Evolutionary conservation across 768 basidiomycete species (phyloP).

Genomic region (Coprinopsis marcescibilis): DNA sequence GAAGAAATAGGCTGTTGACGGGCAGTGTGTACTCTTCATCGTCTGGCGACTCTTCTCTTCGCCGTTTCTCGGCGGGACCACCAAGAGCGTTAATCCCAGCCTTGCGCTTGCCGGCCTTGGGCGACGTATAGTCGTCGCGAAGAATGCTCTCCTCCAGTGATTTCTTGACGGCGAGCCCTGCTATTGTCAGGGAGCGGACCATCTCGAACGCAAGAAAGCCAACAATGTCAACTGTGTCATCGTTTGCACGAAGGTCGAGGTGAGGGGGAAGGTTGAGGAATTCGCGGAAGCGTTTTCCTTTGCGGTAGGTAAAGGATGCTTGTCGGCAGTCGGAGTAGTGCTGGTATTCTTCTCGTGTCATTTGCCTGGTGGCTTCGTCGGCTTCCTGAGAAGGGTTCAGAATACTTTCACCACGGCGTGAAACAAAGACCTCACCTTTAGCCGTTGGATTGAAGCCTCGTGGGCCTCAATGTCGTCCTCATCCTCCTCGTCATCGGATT

Average conservation of each 20-base stretch:
- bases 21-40: slow-evolving; percentile 62
- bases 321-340: slow-evolving; percentile 96
- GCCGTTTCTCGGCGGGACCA: slow-evolving; percentile 45
- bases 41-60: slow-evolving; percentile 58
- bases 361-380: slow-evolving; percentile 89
- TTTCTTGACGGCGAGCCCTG: slow-evolving; percentile 79
- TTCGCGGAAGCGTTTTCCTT: slow-evolving; percentile 93
- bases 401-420: not conserved
- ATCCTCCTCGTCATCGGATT: slow-evolving; percentile 93
- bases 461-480: slow-evolving; percentile 95
- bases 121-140: slow-evolving; percentile 60
- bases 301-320: slow-evolving; percentile 94
- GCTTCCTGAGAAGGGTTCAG: slow-evolving; percentile 60
- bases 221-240: slow-evolving; percentile 94
- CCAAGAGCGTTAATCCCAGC: slow-evolving; percentile 31
- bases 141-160: slow-evolving; percentile 68
- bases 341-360: slow-evolving; percentile 96
- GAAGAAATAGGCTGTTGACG: slow-evolving; percentile 69
- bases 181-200: slow-evolving; percentile 88
- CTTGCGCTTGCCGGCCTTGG: slow-evolving; percentile 68
- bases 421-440: slow-evolving; percentile 48
- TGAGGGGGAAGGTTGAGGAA: slow-evolving; percentile 86
- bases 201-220: slow-evolving; percentile 97
- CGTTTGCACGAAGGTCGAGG: slow-evolving; percentile 84
- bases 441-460: slow-evolving; percentile 84